Evolutionary conservation across 2,329 filamentous ascomycete species (phyloP), one percentile per base, ranked within the genome.

Genomic region (Xylaria digitata): DNA sequence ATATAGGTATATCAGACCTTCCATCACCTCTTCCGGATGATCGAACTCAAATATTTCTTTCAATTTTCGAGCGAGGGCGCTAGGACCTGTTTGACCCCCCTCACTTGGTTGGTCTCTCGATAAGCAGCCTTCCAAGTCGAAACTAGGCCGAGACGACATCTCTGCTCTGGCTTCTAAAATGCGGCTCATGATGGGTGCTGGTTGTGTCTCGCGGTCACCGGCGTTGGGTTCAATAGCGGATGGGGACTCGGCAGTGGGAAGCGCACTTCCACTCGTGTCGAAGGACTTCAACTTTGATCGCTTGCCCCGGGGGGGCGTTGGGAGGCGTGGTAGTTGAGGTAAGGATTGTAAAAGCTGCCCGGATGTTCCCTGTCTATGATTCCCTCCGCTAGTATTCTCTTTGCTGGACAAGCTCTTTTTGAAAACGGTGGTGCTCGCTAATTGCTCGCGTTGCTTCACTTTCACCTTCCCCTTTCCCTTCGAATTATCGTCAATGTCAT

Each of bases 21-120:
- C 89, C 68, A 97, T 89, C 23, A 98, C 92, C 67, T 94, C 90
- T 77, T 99, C 96, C 0, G 91, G 86, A 43, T 87, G 84, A 32
- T 93, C 89, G 72, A 97, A 96, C 56, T 90, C 87, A 75, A 97
- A 97, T 69, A 97, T 96, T 68, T 96, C 89, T 83, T 90, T 93
- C 43, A 97, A 80, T 64, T 90, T 87, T 64, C 85, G 87, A 0
- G 92, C 90, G 58, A 97, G 84, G 17, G 86, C 86, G 5, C 86
- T 87, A 6, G 87, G 82, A 1, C 82, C 80, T 3, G 75, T 70
- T 42, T 77, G 78, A 34, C 77, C 78, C n/a, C 68, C 69, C 6
- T 76, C 78, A 21, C 73, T 76, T 32, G 75, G 72, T 23, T 80
- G 76, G 52, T 84, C 80, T 56, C 78, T 81, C 52, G 80, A 84